Evolutionary conservation across 2,329 filamentous ascomycete genomes (phyloP), one percentile per base, ranked within the genome.

Genomic region (Penicillium capsulatum): DNA sequence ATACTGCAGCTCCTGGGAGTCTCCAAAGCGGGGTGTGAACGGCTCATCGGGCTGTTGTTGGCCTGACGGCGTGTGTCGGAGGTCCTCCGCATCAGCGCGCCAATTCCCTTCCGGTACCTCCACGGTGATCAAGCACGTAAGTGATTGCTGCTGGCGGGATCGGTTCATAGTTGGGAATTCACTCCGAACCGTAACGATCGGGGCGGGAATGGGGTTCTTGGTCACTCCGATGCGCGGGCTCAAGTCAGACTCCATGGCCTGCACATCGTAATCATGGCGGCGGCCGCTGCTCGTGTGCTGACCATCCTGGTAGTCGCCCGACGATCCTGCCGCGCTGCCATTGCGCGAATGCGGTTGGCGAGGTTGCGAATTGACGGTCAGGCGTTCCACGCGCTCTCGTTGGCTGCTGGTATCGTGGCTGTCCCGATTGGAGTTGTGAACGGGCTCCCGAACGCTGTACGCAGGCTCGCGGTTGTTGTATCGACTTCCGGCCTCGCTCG

Each of bases 141-240:
- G 73, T 8, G 87, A 92, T 64, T 98, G 92, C 64, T 96, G 92
- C 60, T 95, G 88, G 35, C 90, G 84, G 14, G 90, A 96, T 49
- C 88, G 79, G 64, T 77, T 96, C 57, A 98, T 78, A 1, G 92
- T 97, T 0, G 92, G 92, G 59, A 96, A 98, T 66, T 98, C 92
- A 60, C 91, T 97, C 43, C 91, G 86, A 33, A 98, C 85, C 0
- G 87, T 94, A n/a, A 98, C 89, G 0, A 80, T 85, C 0, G 92
- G 92, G 4, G 89, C 73, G 1, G 92, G 90, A 42, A 97, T 96
- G 0, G 89, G 88, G 53, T 94, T 95, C 55, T 84, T 86, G 7
- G 81, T 76, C 14, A 84, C 61, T 36, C 71, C 76, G 4, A 75
- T 68, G 26, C 84, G 81, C 4, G 88, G 85, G 48, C 79, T 78